These are phyloP conservation scores for Ustilago sp. DNA, from an alignment of 1,284 basidiomycete genomes.

Conservation along the genomic window DNA sequence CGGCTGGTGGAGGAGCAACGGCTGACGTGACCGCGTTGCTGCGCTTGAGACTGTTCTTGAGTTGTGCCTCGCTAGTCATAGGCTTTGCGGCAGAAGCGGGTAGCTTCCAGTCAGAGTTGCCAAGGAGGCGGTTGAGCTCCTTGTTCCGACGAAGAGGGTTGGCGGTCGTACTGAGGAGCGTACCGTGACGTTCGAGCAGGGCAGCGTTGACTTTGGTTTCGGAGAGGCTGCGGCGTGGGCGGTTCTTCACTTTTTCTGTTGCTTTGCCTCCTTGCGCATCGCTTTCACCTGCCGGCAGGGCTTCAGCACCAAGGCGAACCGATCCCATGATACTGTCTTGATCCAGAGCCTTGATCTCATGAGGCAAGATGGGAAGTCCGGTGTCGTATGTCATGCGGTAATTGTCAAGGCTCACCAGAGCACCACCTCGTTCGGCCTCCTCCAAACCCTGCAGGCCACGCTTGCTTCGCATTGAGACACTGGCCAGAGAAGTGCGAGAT, in stretches of 20 bases:
- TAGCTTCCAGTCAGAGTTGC: slow-evolving; percentile 51
- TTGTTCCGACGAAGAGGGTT: slow-evolving; percentile 57
- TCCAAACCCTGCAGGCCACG: slow-evolving; percentile 52
- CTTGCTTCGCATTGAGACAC: slow-evolving; percentile 53
- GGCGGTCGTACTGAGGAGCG: slow-evolving; percentile 53
- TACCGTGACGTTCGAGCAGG: slow-evolving; percentile 55
- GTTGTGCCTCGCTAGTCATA: slow-evolving; percentile 3
- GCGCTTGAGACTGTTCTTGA: slow-evolving; percentile 27
- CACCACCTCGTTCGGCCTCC: slow-evolving; percentile 54
- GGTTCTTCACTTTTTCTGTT: slow-evolving; percentile 25
- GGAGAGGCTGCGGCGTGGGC: slow-evolving; percentile 41
- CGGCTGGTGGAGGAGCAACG: slow-evolving; percentile 39
- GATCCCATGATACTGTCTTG: slow-evolving; percentile 57
- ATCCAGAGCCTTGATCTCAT: slow-evolving; percentile 47
- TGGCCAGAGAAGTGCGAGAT: slow-evolving; percentile 38
- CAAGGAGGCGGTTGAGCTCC: slow-evolving; percentile 58
- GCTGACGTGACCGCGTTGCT: slow-evolving; percentile 26
- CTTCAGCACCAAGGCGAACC: slow-evolving; percentile 19
- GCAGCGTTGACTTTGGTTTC: slow-evolving; percentile 30
- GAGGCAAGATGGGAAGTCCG: slow-evolving; percentile 51
- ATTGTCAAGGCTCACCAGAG: slow-evolving; percentile 57
- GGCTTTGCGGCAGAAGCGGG: slow-evolving; percentile 36
- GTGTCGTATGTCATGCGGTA: slow-evolving; percentile 47
- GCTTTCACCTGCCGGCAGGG: not conserved
- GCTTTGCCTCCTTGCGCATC: slow-evolving; percentile 1